Conservation (phyloP, 306 rosid species). For the Medicago ruthenica region DNA sequence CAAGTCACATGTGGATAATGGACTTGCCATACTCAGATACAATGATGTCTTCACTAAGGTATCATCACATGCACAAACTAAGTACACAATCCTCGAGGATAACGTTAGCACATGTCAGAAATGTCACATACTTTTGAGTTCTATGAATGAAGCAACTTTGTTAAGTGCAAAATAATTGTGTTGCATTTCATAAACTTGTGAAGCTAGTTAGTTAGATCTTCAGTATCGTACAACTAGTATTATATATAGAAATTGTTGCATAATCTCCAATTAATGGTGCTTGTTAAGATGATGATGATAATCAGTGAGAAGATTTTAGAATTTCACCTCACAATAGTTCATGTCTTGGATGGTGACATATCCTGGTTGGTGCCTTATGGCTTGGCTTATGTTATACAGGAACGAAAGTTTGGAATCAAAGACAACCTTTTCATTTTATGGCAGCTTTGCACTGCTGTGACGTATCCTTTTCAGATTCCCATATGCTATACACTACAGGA, state of each 20-base stretch:
- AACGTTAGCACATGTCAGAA: slow-evolving; percentile 25
- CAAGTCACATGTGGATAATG: slow-evolving; percentile 37
- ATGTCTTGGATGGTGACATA: slow-evolving; percentile 20
- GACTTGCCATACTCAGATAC: slow-evolving; percentile 30
- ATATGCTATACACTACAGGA: not conserved
- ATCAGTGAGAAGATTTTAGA: not conserved
- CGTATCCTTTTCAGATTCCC: slow-evolving; percentile 33
- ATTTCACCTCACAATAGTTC: not conserved
- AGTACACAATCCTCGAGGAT: slow-evolving; percentile 30
- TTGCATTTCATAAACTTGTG: slow-evolving; percentile 7
- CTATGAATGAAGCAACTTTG: not conserved
- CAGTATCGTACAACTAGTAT: not conserved
- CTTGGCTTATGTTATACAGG: not conserved
- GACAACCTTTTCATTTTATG: not conserved
- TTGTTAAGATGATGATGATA: not conserved
- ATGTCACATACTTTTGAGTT: slow-evolving; percentile 16
- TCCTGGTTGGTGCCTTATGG: not conserved
- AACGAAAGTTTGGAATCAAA: slow-evolving; percentile 1
- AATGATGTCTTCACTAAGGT: slow-evolving; percentile 32
- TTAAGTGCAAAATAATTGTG: not conserved
- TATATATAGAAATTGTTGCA: not conserved
- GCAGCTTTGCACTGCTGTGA: slow-evolving; percentile 35
- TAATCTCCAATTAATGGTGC: not conserved
- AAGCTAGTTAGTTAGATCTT: not conserved
- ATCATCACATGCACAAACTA: slow-evolving; percentile 44